phyloP scores from a whole-genome alignment of 2,329 filamentous ascomycete species.

The Leptographium radiaticola region DNA sequence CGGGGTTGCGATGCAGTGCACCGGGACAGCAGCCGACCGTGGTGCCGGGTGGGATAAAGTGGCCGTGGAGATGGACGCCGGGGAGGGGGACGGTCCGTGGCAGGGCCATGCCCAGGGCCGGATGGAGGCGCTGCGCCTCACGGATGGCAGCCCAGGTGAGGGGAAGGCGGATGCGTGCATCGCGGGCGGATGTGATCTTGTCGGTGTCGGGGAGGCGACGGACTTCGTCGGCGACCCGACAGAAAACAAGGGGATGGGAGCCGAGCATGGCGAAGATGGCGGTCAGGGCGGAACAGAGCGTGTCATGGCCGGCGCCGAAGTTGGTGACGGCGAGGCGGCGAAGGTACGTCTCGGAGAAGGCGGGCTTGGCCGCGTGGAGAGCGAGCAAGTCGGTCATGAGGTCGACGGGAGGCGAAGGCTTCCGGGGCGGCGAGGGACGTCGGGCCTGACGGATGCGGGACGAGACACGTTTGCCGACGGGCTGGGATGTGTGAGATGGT shows the following conservation, averaged over 20 bases:
- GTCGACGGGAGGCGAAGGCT: slow-evolving; percentile 19
- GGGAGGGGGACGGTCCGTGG: slow-evolving; percentile 25
- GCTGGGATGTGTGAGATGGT: too few species aligned
- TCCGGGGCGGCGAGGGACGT: not conserved
- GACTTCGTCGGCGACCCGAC: slow-evolving; percentile 19
- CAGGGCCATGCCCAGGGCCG: slow-evolving; percentile 38
- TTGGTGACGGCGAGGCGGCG: slow-evolving; percentile 40
- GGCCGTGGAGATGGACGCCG: slow-evolving; percentile 23
- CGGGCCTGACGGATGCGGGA: too few species aligned
- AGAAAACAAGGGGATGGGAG: slow-evolving; percentile 21
- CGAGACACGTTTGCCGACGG: too few species aligned
- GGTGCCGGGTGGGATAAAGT: slow-evolving; percentile 28
- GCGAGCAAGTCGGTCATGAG: slow-evolving; percentile 32
- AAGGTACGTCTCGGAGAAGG: slow-evolving; percentile 33
- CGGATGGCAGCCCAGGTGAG: slow-evolving; percentile 33
- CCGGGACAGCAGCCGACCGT: slow-evolving; percentile 38
- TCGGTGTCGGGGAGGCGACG: slow-evolving; percentile 1
- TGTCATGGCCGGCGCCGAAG: slow-evolving; percentile 43
- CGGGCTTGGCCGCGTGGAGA: slow-evolving; percentile 29
- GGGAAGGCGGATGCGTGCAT: slow-evolving; percentile 13
- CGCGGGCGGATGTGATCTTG: slow-evolving; percentile 13
- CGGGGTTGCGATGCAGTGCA: slow-evolving; percentile 33
- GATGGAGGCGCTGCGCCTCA: slow-evolving; percentile 36
- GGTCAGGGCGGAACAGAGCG: slow-evolving; percentile 38
- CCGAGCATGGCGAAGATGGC: slow-evolving; percentile 34